Conservation (phyloP, 306 rosid genomes). For the Senna tora region DNA sequence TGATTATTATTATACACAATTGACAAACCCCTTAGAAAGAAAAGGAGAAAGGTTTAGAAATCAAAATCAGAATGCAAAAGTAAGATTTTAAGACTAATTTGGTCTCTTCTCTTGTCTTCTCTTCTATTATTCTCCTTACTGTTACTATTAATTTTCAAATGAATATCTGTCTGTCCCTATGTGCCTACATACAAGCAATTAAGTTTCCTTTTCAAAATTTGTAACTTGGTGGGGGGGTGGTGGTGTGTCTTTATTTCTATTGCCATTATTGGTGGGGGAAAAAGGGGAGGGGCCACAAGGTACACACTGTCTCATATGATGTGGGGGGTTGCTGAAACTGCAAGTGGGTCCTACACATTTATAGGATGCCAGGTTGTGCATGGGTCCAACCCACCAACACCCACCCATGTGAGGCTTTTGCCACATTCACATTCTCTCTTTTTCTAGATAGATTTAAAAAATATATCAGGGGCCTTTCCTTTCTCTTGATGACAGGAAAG, state of each 20-base stretch:
- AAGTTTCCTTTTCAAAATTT: neutral
- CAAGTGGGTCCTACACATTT: slow-evolving; percentile 10
- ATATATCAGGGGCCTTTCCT: slow-evolving; percentile 27
- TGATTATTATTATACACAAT: slow-evolving; percentile 3
- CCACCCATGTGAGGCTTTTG: slow-evolving; percentile 56
- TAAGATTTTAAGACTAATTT: neutral
- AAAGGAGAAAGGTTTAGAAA: slow-evolving; percentile 1
- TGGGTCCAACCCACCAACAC: slow-evolving; percentile 44
- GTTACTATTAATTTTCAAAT: neutral
- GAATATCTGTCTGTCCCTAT: slow-evolving; percentile 8
- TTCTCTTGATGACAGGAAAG: slow-evolving; percentile 42
- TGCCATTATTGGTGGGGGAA: slow-evolving; percentile 13
- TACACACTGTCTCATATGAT: neutral
- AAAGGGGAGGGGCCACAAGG: neutral
- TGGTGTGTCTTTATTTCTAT: slow-evolving; percentile 7
- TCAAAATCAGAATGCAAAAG: slow-evolving; percentile 1
- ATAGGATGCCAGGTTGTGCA: slow-evolving; percentile 17
- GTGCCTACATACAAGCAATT: neutral
- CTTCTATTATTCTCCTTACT: too few relatives aligned
- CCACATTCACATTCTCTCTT: slow-evolving; percentile 28
- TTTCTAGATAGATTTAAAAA: neutral
- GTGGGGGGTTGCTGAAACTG: slow-evolving; percentile 2
- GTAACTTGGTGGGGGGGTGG: slow-evolving; percentile 4
- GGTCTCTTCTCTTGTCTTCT: neutral
- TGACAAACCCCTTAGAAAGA: neutral